Base-by-base conservation (phyloP, 2,329 filamentous ascomycete genomes). In the Aureobasidium sp. region DNA sequence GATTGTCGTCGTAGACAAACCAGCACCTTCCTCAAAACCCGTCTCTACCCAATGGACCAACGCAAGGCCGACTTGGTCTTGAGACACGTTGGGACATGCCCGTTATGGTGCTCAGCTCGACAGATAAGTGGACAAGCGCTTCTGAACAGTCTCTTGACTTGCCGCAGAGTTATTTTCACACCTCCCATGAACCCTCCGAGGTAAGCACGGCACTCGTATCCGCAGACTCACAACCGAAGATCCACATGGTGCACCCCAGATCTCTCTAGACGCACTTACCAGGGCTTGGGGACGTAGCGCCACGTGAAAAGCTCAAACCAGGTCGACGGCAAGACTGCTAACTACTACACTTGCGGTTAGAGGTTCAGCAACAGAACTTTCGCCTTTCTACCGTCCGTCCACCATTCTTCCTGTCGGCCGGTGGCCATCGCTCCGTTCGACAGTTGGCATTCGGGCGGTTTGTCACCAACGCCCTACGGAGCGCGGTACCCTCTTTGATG, bases 191-290 rank as follows among this genome's bases (percentile, higher is more conserved):
- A 39, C 31, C 33, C 17, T 27, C 49, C 22, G 31, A 53, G 22
- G 35, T n/a, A 40, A 39, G 9, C 35, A 40, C 33, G 49, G 35
- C 35, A 40, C 22, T 53, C 15, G 50, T 54, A 54, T 42, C 8
- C 37, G n/a, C 8, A 22, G 1, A n/a, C 31, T 27, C 49, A 52
- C 19, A n/a, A 40, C 17, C 17, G 15, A 15, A 14, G 37, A 42
- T 42, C 37, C 35, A 54, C 50, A n/a, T 42, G 19, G 50, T 22
- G 50, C 50, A 54, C 53, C 53, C 53, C 53, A 35, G 53, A 17
- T 57, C 29, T 56, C 17, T 45, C 53, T 11, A 45, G 11, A 29
- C 11, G n/a, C 17, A 17, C 27, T 17, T 24, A 42, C 29, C 53
- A 24, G 33, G 39, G 22, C 37, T 29, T 14, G 19, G 50, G 37